Evolutionary conservation across 306 rosid genomes (phyloP), one percentile per base, ranked within the genome.

Genomic region (Vicia sativa): DNA sequence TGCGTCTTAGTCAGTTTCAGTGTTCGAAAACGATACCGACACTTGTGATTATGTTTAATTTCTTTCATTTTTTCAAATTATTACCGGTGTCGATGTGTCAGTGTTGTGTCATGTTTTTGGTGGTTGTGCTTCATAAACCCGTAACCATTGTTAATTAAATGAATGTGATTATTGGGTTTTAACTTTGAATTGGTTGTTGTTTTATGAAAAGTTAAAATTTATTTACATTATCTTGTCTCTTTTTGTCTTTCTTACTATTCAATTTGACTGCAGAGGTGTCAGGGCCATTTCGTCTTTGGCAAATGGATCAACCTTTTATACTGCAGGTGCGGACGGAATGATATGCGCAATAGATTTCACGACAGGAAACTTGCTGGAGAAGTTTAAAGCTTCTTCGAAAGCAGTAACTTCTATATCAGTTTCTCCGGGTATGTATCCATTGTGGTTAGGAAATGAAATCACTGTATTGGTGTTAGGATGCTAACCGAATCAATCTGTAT

Each of bases 301-400:
- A 44, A 74, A 78, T 15, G 87, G 68, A 37, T 83, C 90, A 1
- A 69, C 68, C 54, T 57, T 86, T 64, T 90, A 85, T 72, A 83
- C 97, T 2, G 91, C 91, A 1, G 99, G 97, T 74, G 84, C 80
- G 11, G 97, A 90, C 84, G 99, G 99, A 67, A 86, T 86, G 90
- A 52, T 88, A 59, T 90, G 95, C 23, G 65, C 52, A 75, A 85
- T 88, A 68, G 91, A 93, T 73, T 78, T 83, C 9, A 26, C 68
- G 75, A 73, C 96, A 7, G 98, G 98, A 81, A 90, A 85, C 68
- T 50, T 92, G 77, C 65, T 74, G 84, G 83, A 80, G 77, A 93
- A 83, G 80, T 86, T 93, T 78, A 85, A 85, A 80, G 95, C 92
- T 74, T 93, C 95, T 43, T 60, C 96, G 11, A 90, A 90, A 84